Evolutionary conservation across 2,329 filamentous ascomycete genomes (phyloP), one percentile per base, ranked within the genome.

Genomic region (Pseudopyrenochaeta lycopersici): DNA sequence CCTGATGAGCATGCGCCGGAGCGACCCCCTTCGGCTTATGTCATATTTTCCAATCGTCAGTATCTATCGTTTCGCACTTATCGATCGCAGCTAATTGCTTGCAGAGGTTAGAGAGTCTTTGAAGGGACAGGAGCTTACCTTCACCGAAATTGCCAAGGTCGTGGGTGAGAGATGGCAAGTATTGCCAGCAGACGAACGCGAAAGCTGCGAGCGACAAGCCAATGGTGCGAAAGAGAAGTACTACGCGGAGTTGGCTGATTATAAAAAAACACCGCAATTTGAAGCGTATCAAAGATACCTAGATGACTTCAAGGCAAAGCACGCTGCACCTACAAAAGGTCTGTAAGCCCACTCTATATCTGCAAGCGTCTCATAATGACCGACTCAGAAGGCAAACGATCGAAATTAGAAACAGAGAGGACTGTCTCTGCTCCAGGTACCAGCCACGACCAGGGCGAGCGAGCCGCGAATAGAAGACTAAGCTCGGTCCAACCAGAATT

Each of bases 121-220:
- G 20, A 92, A 90, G 70, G 89, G 87, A 3, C 87, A 90, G 53
- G 90, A 89, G 42, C 77, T 94, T 4, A 90, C 88, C 1, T 95
- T 95, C 65, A 92, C 90, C 1, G 90, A 93, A 67, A 92, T 94
- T 58, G 90, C 90, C 10, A 93, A 93, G 67, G 78, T 92, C 1
- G 90, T 93, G 1, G 90, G 90, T 6, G 90, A 94, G 68, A 86
- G 90, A 67, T 94, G 90, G 90, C 90, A 94, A 70, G 88, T 85
- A 46, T 76, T 94, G 7, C 80, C 85, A 1, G 81, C 85, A 0
- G 75, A 80, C 1, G 87, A 90, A 62, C 90, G 90, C 66, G 90
- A 92, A 67, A 81, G 83, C 0, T 94, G 85, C 63, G 90, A 94
- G 72, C 84, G 83, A 33, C 86, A 90, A 67, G 90, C 90, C 20